These are phyloP conservation scores for Coniochaeta pulveracea DNA, from an alignment of 2,329 filamentous ascomycete species.

Conservation along the genomic window DNA sequence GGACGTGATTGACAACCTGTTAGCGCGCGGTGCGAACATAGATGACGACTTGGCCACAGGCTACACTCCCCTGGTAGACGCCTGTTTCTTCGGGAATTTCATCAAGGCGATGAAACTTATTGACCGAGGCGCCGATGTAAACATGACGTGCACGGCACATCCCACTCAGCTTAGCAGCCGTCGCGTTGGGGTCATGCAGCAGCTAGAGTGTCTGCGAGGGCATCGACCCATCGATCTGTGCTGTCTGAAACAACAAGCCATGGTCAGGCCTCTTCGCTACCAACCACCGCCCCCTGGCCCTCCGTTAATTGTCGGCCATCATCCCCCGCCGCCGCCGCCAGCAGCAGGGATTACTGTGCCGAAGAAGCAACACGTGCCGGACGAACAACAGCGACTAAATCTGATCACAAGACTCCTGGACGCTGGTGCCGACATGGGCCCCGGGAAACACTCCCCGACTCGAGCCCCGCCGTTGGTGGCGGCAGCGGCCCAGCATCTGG, in stretches of 20 bases:
- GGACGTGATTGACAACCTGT: conserved; percentile 4
- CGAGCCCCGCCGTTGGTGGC: conserved; percentile 1
- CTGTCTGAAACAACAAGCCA: neutral
- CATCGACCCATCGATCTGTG: conserved; percentile 7
- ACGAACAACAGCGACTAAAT: neutral
- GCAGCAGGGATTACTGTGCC: too few relatives aligned
- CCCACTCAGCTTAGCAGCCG: neutral
- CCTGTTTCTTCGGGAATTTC: conserved; percentile 3
- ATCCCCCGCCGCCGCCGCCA: neutral
- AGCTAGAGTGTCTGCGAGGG: neutral
- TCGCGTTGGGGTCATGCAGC: neutral
- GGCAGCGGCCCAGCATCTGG: conserved; percentile 1
- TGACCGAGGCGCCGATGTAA: conserved; percentile 5
- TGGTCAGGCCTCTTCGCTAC: neutral
- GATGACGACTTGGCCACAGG: conserved; percentile 7
- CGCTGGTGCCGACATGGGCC: neutral
- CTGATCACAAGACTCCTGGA: neutral
- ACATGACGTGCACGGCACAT: conserved; percentile 2
- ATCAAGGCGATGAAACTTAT: conserved; percentile 2
- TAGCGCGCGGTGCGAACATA: conserved; percentile 6
- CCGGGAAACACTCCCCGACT: neutral
- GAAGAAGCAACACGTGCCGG: neutral
- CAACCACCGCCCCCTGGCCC: neutral
- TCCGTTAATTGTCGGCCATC: neutral
- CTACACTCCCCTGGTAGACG: conserved; percentile 6